A percentile compares a stretch with the other conserved stretches of the same genome.
Evolutionary conservation across 768 basidiomycete genomes (phyloP).

Genomic region (Leccinum longicurvipes): DNA sequence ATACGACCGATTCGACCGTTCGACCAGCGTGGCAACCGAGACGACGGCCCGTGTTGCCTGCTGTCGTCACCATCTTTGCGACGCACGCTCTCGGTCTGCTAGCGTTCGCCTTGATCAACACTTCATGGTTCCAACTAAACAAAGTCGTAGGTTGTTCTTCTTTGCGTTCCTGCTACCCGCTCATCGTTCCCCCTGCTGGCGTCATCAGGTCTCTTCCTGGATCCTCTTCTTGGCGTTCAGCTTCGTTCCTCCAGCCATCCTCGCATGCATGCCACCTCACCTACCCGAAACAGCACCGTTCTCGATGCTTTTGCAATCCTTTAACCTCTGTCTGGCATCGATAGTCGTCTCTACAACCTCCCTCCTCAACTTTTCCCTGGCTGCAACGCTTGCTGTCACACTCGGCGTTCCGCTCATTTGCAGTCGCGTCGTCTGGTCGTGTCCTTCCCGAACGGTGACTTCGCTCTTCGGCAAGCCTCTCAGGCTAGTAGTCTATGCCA

Average conservation of each 20-base stretch:
- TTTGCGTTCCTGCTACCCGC: not conserved
- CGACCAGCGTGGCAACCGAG: constrained; percentile 25
- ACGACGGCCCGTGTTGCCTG: constrained; percentile 52
- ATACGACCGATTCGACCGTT: not conserved
- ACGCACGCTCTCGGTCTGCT: constrained; percentile 56
- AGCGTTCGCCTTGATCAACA: constrained; percentile 49
- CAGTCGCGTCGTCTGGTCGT: constrained; percentile 36
- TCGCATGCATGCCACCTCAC: constrained; percentile 27
- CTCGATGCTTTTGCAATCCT: constrained; percentile 57
- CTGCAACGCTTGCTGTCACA: constrained; percentile 62
- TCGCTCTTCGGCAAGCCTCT: constrained; percentile 24
- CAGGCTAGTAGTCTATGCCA: constrained; percentile 17
- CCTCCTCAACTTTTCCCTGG: constrained; percentile 91
- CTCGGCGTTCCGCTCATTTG: constrained; percentile 65
- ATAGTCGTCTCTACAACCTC: constrained; percentile 82
- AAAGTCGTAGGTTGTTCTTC: constrained; percentile 36
- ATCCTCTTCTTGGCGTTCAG: constrained; percentile 30
- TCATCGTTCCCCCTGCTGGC: constrained; percentile 24
- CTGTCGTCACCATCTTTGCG: constrained; percentile 47
- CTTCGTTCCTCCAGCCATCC: constrained; percentile 32
- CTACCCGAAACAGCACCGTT: constrained; percentile 34
- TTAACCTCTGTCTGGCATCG: constrained; percentile 82
- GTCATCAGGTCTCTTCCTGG: constrained; percentile 28
- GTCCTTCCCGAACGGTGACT: constrained; percentile 10
- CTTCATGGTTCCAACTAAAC: constrained; percentile 41